A percentile compares a stretch with the other conserved stretches of the same genome.
Conservation (phyloP, 495 filamentous ascomycete genomes). For the Tuber brumale region DNA sequence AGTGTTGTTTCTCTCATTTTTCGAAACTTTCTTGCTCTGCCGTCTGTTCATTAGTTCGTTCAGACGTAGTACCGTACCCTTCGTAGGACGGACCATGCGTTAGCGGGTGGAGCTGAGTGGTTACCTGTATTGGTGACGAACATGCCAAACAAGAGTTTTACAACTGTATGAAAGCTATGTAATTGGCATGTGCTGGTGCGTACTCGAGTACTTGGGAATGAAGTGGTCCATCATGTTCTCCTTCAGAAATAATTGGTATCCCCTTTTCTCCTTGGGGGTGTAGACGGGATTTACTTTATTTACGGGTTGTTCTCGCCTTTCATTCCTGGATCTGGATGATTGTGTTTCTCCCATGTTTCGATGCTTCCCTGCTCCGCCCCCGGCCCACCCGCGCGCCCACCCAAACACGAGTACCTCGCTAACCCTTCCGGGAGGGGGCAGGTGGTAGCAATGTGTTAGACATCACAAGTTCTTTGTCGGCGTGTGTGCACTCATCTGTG, state of each 20-base stretch:
- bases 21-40: neutral
- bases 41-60: neutral
- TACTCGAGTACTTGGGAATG: neutral
- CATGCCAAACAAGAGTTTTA: no score
- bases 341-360: neutral
- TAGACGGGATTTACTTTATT: neutral
- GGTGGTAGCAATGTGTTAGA: neutral
- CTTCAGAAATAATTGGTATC: neutral
- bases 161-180: no score
- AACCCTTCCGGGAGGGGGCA: neutral
- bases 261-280: neutral
- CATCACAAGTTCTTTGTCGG: neutral
- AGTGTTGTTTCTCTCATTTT: neutral
- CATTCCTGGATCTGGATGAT: neutral
- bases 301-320: neutral
- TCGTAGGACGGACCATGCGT: neutral
- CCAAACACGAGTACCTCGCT: neutral
- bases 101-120: neutral
- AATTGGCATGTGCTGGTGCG: no score
- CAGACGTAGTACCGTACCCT: neutral
- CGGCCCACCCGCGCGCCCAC: neutral
- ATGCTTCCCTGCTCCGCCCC: neutral
- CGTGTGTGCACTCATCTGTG: neutral
- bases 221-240: neutral
- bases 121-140: no score